These are phyloP conservation scores for Eimeria acervulina DNA, from an alignment of 169 alveolate genomes.

Conservation along the genomic window DNA sequence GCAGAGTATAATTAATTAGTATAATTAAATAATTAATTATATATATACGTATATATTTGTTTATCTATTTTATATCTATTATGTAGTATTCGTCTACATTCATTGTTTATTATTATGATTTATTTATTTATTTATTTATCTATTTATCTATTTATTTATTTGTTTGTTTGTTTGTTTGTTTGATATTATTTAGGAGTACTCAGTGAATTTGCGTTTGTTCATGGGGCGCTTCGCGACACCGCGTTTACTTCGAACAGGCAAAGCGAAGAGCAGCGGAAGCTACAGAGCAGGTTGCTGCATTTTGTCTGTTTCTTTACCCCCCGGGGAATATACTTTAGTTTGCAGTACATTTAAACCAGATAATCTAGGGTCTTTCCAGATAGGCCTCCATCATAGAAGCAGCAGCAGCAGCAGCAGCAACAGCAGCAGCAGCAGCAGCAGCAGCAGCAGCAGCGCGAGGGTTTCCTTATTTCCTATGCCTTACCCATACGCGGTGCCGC, in stretches of 20 bases:
- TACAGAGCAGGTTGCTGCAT: slow-evolving; percentile 90
- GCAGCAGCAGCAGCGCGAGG: neutral
- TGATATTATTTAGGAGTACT: slow-evolving; percentile 84
- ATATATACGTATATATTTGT: no score
- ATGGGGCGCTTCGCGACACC: slow-evolving; percentile 89
- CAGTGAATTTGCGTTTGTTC: slow-evolving; percentile 91
- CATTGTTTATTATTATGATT: no score
- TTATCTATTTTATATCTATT: no score
- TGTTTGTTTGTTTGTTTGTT: no score
- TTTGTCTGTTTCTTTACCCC: slow-evolving; percentile 11
- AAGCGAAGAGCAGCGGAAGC: slow-evolving; percentile 88
- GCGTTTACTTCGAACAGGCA: slow-evolving; percentile 88
- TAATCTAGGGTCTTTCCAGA: slow-evolving; percentile 64
- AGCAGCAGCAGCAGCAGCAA: neutral
- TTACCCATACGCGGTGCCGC: slow-evolving; percentile 78
- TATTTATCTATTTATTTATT: no score
- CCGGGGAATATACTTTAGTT: slow-evolving; percentile 58
- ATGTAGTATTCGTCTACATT: no score
- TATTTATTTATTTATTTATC: no score
- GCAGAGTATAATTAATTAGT: no score
- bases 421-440: neutral
- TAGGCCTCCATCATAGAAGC: slow-evolving; percentile 47
- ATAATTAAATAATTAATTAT: no score
- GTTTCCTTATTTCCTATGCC: slow-evolving; percentile 56
- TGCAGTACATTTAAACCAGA: slow-evolving; percentile 64